Evolutionary conservation across 1,284 basidiomycete species (phyloP), one percentile per base, ranked within the genome.

Genomic region (Apiotrichum brassicae): DNA sequence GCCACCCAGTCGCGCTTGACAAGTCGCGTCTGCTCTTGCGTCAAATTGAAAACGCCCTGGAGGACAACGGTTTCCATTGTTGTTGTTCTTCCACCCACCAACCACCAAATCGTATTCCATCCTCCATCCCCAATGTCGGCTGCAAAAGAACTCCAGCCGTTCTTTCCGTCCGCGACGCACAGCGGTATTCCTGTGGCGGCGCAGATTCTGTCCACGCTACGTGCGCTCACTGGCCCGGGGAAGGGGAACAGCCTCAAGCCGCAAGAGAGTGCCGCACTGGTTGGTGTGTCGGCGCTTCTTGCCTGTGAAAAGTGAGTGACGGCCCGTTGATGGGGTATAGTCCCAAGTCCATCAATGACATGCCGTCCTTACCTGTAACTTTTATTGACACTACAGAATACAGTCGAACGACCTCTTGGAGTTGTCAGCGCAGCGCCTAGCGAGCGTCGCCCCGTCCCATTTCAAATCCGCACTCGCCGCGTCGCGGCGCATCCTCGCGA

Each of bases 291-390:
- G n/a, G 71, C 69, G 0, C 46, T 73, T 32, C 44, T 73, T 16
- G 71, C 60, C 1, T 72, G 69, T 41, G 71, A 73, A 56, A 60
- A 58, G 71, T 72, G 49, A 50, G 68, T 61, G 13, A 14, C 3
- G 28, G 28, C 28, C 28, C 9, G 28, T 14, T 30, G n/a, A n/a
- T n/a, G n/a, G n/a, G n/a, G n/a, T n/a, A n/a, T n/a, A 30, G 7
- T 30, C 28, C 28, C 28, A 30, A 30, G n/a, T n/a, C n/a, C n/a
- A n/a, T n/a, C n/a, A n/a, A n/a, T 14, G 28, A 14, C 28, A 30
- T 30, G 4, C 12, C 14, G 16, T 12, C 8, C 20, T 39, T 19
- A 11, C 23, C 19, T 24, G 9, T 6, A 16, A 13, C 6, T 34
- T 18, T 34, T 9, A 23, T 46, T 56, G 14, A 51, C 34, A 19